Evolutionary conservation across 176 grass and related monocot genomes (phyloP).

Genomic region (Hyparrhenia diplandra): DNA sequence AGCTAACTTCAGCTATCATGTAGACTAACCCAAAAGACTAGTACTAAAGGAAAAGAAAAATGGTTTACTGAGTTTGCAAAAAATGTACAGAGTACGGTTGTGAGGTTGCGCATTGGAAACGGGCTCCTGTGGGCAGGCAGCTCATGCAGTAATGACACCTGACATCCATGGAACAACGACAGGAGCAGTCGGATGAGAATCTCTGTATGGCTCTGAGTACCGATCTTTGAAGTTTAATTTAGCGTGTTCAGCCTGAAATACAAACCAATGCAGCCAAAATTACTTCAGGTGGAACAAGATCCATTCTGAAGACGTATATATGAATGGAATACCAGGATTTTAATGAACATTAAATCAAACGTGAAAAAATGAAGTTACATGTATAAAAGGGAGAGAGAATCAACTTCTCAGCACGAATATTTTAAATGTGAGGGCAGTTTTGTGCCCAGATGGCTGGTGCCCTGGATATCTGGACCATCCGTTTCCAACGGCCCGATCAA

Average conservation of each 20-base stretch:
- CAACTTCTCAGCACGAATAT: too few species aligned
- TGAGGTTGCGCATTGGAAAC: not conserved
- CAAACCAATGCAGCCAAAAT: not conserved
- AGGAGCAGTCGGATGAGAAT: constrained; percentile 61
- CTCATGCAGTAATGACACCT: constrained; percentile 46
- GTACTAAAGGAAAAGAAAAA: not conserved
- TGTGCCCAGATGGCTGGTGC: too few species aligned
- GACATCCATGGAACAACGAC: constrained; percentile 73
- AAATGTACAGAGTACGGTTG: not conserved
- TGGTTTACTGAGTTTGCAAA: not conserved
- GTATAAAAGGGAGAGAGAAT: not conserved
- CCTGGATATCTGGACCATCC: too few species aligned
- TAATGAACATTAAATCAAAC: not conserved
- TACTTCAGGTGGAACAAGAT: not conserved
- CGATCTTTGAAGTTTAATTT: constrained; percentile 62
- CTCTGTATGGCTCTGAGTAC: constrained; percentile 75
- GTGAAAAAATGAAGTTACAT: not conserved
- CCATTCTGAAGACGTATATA: too few species aligned
- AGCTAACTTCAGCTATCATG: not conserved
- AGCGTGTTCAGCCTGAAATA: constrained; percentile 56
- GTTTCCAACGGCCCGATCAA: too few species aligned
- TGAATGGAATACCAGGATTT: not conserved
- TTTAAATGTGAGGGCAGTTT: too few species aligned
- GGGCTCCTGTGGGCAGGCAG: not conserved
- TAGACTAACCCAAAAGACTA: not conserved